Base-by-base conservation (phyloP, 192 early-diverging fungal genomes). In the Backusella psychrophila region DNA sequence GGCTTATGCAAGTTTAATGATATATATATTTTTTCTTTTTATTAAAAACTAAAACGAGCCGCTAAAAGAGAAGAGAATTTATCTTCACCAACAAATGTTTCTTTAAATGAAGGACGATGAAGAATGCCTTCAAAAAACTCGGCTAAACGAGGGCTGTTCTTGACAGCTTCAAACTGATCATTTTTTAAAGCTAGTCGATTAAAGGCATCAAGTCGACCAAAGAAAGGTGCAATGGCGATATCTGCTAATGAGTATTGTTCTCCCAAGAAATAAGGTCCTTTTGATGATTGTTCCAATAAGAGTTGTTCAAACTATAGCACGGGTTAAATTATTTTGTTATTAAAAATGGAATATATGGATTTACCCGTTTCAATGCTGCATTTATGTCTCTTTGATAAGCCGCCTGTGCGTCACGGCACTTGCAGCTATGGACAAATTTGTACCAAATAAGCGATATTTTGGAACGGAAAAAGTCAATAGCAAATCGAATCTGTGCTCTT, bases 161-260 rank as follows among this genome's bases (percentile, higher is more conserved):
- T 39, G 8, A 75, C 33, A 31, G 73, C 73, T 36, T 56, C 59
- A 65, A 26, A 42, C 7, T 39, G 17, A 33, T 73, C 23, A 0
- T 68, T 75, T 67, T 77, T 31, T 23, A 76, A 53, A 53, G 53
- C 76, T 6, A 15, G 7, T 12, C 42, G 38, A 6, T 41, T 33
- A 5, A 76, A 52, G 3, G 49, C 35, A 1, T 42, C 8, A 44
- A 85, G 42, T 7, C 87, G 87, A 15, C 44, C 82, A 33, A 81
- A 31, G 74, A 85, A 83, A 19, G 87, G 87, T 6, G 83, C 81
- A 31, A 86, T 49, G 12, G 82, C 80, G 38, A 86, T 72, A 74
- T 88, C 87, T 23, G 87, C 87, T 63, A 88, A 77, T 0, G 82
- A 78, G 66, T 79, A 88, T 66, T 85, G 69, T 6, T 77, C 75